Percentiles rank a stretch among this genome's conserved stretches.
Conservation (phyloP, 805 yeast species). For the Nakazawaea ishiwadae region DNA sequence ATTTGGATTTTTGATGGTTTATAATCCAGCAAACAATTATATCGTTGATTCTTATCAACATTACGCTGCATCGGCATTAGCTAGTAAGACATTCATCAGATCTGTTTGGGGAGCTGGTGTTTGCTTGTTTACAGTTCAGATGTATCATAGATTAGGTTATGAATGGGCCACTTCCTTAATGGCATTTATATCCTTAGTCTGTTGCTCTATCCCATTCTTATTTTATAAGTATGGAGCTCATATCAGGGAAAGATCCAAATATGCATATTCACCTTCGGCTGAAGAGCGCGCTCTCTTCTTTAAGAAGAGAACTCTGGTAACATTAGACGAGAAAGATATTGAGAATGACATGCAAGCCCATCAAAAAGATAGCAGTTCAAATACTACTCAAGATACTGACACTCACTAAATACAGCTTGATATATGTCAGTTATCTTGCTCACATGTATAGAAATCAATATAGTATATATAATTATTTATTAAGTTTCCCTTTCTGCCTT, state of each 20-base stretch:
- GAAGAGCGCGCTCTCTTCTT: too few species aligned
- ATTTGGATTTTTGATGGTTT: constrained; percentile 43
- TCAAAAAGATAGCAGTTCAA: too few species aligned
- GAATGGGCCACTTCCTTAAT: constrained; percentile 46
- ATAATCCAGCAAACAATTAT: constrained; percentile 64
- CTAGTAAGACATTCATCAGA: constrained; percentile 55
- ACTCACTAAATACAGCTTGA: too few species aligned
- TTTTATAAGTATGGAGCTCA: constrained; percentile 40
- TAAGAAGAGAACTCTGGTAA: too few species aligned
- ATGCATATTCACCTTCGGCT: background rate
- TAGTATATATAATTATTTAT: too few species aligned
- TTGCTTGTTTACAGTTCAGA: constrained; percentile 52
- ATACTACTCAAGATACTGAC: too few species aligned
- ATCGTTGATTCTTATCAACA: constrained; percentile 57
- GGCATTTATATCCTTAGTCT: constrained; percentile 48
- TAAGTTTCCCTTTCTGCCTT: too few species aligned
- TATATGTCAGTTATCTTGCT: too few species aligned
- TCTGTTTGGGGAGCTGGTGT: constrained; percentile 49
- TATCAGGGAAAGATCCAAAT: constrained; percentile 42
- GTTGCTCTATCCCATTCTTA: constrained; percentile 42
- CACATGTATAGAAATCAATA: too few species aligned
- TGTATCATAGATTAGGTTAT: constrained; percentile 48
- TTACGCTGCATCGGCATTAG: constrained; percentile 54
- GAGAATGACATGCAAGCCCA: background rate
- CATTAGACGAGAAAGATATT: background rate